Base-by-base conservation (phyloP, 805 yeast species). In the Nakazawaea laoshanensis region DNA sequence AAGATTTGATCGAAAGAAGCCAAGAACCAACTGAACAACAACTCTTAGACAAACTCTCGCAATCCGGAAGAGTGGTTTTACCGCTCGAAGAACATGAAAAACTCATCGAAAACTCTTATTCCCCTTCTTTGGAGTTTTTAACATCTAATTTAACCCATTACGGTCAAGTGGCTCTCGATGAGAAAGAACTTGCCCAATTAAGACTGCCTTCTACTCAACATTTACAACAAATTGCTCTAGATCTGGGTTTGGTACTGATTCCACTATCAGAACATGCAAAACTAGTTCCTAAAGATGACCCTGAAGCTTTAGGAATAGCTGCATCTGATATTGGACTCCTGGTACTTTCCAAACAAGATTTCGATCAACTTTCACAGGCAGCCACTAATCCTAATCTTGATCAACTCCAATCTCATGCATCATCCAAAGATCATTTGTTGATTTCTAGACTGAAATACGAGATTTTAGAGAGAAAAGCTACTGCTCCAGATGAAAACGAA, bases 51-150 rank as follows among this genome's bases (percentile, higher is more conserved):
- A 39, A 24, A 25, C 35, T 47, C 6, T 37, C 40, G 16, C 14
- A 24, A 13, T 23, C 12, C n/a, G 32, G 35, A 5, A 29, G 27
- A n/a, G 31, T 33, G 19, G 38, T 38, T 16, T 22, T 42, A 14
- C 42, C 35, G 9, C 24, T 27, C 6, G 32, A 24, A 7, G 34
- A 30, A 10, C 38, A 38, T 32, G 35, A 35, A 6, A 58, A 54
- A 20, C 30, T 63, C 17, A 52, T 47, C 23, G 36, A 46, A 5
- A 46, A 38, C 19, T 8, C 24, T 3, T 59, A 63, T 10, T 41
- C 42, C 7, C 67, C 69, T 5, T 26, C 55, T 13, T 11, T 50
- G 6, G 28, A 25, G 6, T 25, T 25, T 14, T n/a, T n/a, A n/a
- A n/a, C n/a, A n/a, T n/a, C n/a, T n/a, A n/a, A n/a, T n/a, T n/a